phyloP scores from a whole-genome alignment of 768 basidiomycete species.

The Cystobasidium onofrii region DNA sequence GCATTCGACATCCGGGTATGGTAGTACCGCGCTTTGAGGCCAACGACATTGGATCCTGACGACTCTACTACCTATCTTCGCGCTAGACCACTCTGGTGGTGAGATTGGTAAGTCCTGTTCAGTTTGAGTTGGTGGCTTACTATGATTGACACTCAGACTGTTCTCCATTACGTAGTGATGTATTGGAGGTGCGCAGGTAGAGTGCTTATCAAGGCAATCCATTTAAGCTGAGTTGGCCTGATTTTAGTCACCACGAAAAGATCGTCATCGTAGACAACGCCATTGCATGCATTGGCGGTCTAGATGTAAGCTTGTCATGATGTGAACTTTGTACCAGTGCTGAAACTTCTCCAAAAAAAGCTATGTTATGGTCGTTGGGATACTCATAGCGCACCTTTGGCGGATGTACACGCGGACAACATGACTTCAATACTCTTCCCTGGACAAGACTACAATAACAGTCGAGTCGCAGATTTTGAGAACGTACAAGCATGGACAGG shows the following conservation, averaged over 20 bases:
- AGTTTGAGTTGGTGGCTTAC: background rate
- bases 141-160: too few species aligned
- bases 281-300: constrained; percentile 76
- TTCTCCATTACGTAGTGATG: too few species aligned
- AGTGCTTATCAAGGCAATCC: too few species aligned
- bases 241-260: constrained; percentile 67
- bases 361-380: constrained; percentile 98
- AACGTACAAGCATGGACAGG: constrained; percentile 54
- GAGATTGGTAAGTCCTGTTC: constrained; percentile 26
- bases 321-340: too few species aligned
- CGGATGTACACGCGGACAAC: constrained; percentile 84
- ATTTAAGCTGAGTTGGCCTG: too few species aligned
- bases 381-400: constrained; percentile 62
- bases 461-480: constrained; percentile 73
- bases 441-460: constrained; percentile 89
- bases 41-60: too few species aligned
- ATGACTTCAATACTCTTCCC: constrained; percentile 77
- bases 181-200: background rate
- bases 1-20: constrained; percentile 88
- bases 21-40: background rate
- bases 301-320: constrained; percentile 51
- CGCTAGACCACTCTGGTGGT: constrained; percentile 55
- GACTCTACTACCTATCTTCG: too few species aligned
- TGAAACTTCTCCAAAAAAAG: too few species aligned
- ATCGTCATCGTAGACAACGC: constrained; percentile 80